These are phyloP conservation scores for Cyclocybe aegerita DNA, from an alignment of 768 basidiomycete species.

Conservation along the genomic window DNA sequence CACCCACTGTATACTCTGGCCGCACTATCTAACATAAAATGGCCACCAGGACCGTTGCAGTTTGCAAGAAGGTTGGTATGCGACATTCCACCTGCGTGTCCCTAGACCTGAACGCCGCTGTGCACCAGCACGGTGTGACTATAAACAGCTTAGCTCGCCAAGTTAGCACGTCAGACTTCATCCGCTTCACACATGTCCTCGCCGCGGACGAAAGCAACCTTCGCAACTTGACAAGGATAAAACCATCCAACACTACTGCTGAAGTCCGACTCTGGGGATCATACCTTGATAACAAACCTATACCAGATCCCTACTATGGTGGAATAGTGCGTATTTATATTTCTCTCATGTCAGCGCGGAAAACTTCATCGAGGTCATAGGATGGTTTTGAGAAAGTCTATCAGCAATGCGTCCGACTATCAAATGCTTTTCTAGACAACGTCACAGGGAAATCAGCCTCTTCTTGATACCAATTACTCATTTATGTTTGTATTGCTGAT, in stretches of 20 bases:
- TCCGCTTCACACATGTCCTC: conserved; percentile 77
- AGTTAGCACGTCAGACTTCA: conserved; percentile 67
- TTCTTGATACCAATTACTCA: neutral
- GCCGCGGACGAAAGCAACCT: conserved; percentile 83
- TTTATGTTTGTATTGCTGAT: too few relatives aligned
- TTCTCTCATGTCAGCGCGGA: neutral
- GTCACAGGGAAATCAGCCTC: conserved; percentile 35
- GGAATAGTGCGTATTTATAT: conserved; percentile 44
- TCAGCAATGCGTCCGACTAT: conserved; percentile 70
- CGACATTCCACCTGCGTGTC: neutral
- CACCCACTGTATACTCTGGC: neutral
- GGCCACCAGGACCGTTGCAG: conserved; percentile 55
- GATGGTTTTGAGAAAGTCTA: conserved; percentile 77
- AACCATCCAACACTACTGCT: conserved; percentile 53
- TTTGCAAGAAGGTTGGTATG: conserved; percentile 63
- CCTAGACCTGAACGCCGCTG: conserved; percentile 1
- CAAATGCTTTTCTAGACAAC: conserved; percentile 78
- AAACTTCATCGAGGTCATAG: conserved; percentile 27
- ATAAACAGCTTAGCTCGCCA: conserved; percentile 72
- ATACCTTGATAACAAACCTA: conserved; percentile 66
- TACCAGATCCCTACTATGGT: conserved; percentile 87
- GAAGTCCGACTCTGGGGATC: conserved; percentile 79
- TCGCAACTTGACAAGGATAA: conserved; percentile 53
- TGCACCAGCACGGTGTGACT: conserved; percentile 64
- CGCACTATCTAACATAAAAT: neutral